Conservation (phyloP, 1,139 yeast species). For the Kurtzmaniella quercitrusa region DNA sequence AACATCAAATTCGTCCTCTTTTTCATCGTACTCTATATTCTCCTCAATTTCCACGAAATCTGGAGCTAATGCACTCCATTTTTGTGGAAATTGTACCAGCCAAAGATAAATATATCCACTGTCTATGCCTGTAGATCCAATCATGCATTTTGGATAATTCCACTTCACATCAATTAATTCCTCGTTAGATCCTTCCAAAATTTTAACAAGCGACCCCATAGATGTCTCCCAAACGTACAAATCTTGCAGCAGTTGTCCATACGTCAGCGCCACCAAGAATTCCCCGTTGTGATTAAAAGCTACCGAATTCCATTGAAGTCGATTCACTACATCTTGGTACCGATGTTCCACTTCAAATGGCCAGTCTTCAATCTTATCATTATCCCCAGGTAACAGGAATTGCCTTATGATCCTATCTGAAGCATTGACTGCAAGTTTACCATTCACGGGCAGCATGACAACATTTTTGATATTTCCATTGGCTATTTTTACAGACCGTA, state of each 20-base stretch:
- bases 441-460: constrained; percentile 60
- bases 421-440: constrained; percentile 70
- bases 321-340: constrained; percentile 87
- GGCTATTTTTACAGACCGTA: constrained; percentile 54
- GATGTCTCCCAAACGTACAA: constrained; percentile 91
- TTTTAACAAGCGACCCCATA: constrained; percentile 82
- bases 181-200: constrained; percentile 89
- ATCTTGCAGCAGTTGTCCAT: constrained; percentile 83
- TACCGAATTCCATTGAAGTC: constrained; percentile 85
- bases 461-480: constrained; percentile 72
- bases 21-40: constrained; percentile 81
- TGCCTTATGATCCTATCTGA: constrained; percentile 83
- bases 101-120: constrained; percentile 80
- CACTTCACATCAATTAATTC: constrained; percentile 81
- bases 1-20: constrained; percentile 90
- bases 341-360: constrained; percentile 71
- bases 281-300: constrained; percentile 77
- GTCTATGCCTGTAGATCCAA: constrained; percentile 87
- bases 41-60: constrained; percentile 95
- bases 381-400: constrained; percentile 29
- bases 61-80: constrained; percentile 97
- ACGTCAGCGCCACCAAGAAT: constrained; percentile 82
- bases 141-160: constrained; percentile 71
- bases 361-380: constrained; percentile 33
- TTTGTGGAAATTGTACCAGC: constrained; percentile 81